A percentile compares a stretch with the other conserved stretches of the same genome.
phyloP scores from a whole-genome alignment of 2,329 filamentous ascomycete species.

The Xylaria digitata region DNA sequence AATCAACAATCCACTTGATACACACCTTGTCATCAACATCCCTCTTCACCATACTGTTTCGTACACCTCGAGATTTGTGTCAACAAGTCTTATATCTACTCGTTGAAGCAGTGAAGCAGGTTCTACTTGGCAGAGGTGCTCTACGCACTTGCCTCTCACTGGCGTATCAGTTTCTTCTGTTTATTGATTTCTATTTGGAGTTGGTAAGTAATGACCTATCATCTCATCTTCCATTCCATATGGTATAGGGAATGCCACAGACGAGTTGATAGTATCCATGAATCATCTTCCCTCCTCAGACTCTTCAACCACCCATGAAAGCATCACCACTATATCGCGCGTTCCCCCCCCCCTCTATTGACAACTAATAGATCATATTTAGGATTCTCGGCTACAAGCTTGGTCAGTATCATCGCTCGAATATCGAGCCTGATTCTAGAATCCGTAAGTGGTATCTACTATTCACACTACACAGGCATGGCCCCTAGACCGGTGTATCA shows the following conservation, averaged over 20 bases:
- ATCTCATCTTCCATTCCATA: background rate
- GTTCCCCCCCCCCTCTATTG: background rate
- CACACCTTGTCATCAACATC: background rate
- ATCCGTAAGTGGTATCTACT: conserved; percentile 7
- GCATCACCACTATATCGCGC: background rate
- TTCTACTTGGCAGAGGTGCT: background rate
- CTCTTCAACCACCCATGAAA: background rate
- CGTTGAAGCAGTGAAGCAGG: conserved; percentile 3
- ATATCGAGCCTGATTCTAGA: background rate
- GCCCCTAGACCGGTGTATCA: background rate
- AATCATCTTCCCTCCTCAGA: background rate
- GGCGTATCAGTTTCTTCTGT: background rate
- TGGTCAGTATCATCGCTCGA: background rate
- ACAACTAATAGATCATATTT: background rate
- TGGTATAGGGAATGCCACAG: background rate
- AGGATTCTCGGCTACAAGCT: background rate
- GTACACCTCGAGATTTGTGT: background rate
- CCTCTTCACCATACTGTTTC: background rate
- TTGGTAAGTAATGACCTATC: conserved; percentile 16
- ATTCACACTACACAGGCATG: background rate
- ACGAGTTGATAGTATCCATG: background rate
- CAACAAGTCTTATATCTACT: background rate
- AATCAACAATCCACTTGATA: background rate
- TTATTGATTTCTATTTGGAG: background rate
- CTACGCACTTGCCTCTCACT: background rate